Evolutionary conservation across 257 asterid genomes (phyloP).

Genomic region (Verbena officinalis): DNA sequence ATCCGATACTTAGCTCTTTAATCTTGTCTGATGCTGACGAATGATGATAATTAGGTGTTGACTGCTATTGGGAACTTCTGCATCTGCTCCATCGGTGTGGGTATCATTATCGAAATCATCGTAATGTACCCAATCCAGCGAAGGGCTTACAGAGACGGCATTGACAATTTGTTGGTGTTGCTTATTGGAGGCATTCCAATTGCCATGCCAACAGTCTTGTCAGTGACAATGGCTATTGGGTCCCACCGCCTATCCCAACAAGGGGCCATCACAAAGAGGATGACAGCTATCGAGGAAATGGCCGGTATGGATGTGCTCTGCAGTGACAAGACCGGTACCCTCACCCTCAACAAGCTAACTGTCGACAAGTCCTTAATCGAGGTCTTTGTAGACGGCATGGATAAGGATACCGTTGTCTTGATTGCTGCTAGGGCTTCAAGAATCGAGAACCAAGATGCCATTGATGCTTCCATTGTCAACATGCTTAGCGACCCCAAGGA

Average conservation of each 20-base stretch:
- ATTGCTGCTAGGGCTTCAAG: constrained; percentile 57
- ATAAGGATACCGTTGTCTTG: constrained; percentile 41
- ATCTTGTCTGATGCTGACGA: too few relatives aligned
- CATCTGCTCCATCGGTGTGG: constrained; percentile 79
- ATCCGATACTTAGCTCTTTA: too few relatives aligned
- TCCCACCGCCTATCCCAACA: constrained; percentile 87
- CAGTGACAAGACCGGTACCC: constrained; percentile 94
- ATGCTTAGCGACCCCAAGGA: constrained; percentile 58
- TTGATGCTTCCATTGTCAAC: constrained; percentile 56
- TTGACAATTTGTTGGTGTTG: constrained; percentile 79
- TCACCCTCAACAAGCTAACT: constrained; percentile 87
- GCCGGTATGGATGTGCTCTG: constrained; percentile 97
- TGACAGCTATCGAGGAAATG: constrained; percentile 99
- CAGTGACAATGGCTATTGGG: constrained; percentile 98
- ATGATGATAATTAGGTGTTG: constrained; percentile 49
- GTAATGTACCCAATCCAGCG: constrained; percentile 84
- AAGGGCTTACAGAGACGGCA: constrained; percentile 76
- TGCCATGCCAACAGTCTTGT: constrained; percentile 93
- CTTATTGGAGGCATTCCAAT: constrained; percentile 95
- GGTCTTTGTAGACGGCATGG: constrained; percentile 50
- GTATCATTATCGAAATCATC: constrained; percentile 72
- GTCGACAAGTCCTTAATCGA: constrained; percentile 75
- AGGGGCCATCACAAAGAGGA: constrained; percentile 97
- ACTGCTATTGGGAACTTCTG: constrained; percentile 94
- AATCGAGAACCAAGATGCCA: constrained; percentile 59